Conservation (phyloP, 495 filamentous ascomycete genomes). For the Xylaria nigripes region DNA sequence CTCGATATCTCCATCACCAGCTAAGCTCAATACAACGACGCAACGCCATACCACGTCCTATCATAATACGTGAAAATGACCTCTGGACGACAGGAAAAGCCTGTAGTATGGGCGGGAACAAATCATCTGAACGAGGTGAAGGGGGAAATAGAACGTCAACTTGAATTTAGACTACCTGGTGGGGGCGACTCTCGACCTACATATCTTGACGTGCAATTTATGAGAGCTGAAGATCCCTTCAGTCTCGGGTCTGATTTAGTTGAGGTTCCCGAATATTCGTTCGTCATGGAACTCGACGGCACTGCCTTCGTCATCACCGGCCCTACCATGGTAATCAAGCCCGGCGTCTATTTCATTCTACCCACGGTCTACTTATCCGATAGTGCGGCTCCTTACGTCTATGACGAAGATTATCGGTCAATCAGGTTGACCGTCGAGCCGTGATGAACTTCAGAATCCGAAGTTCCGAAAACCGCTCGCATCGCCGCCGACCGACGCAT, state of each 20-base stretch:
- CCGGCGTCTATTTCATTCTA: background rate
- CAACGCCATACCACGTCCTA: background rate
- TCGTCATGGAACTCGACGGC: background rate
- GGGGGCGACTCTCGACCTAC: background rate
- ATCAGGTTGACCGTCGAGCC: too few relatives aligned
- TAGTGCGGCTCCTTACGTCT: too few relatives aligned
- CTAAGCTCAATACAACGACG: background rate
- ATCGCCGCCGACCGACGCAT: too few relatives aligned
- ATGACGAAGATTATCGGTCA: too few relatives aligned
- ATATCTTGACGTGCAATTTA: background rate
- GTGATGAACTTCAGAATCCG: too few relatives aligned
- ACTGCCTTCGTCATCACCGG: background rate
- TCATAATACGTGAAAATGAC: background rate
- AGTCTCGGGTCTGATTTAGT: too few relatives aligned
- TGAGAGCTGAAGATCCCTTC: background rate
- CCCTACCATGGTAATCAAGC: background rate
- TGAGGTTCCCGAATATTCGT: background rate
- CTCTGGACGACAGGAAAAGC: too few relatives aligned
- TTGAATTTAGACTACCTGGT: background rate
- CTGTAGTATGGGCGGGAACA: background rate
- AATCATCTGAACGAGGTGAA: background rate
- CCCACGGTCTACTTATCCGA: background rate
- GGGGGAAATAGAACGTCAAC: background rate
- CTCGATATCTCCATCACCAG: too few relatives aligned
- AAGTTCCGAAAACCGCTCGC: too few relatives aligned